Evolutionary conservation across 1,284 basidiomycete species (phyloP), one percentile per base, ranked within the genome.

Genomic region (Ustilago sp.): DNA sequence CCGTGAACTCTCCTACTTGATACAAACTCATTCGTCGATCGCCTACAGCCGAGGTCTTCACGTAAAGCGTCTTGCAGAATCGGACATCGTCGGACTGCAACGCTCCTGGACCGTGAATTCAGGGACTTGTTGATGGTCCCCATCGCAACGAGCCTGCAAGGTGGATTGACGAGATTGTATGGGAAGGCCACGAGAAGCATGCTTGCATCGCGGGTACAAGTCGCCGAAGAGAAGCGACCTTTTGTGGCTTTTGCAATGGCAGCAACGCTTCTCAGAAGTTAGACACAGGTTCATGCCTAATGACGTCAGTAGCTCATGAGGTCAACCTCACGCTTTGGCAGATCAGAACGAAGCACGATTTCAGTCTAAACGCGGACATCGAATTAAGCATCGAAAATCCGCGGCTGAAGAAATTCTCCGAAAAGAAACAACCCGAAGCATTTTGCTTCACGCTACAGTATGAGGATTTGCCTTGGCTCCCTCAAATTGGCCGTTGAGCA

Each of bases 341-440:
- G 8, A 32, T 31, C 23, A 50, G 31, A 32, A 41, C 23, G 23
- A 28, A 13, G 43, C 52, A 55, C 17, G 28, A 31, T 28, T 15
- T 2, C 28, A 55, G 34, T 62, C 41, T 57, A 8, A 23, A 38
- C 55, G 55, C 62, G 62, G 52, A 54, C 31, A 61, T 61, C 59
- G 59, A 61, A 54, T 17, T 61, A 51, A 60, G 58, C 58, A 60
- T 60, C 45, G 48, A 50, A 11, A 50, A 32, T 43, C 31, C 19
- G 58, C 15, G 13, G 58, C 15, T n/a, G 43, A 17, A 31, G 39
- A 52, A 43, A 53, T 53, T 61, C 51, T 53, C 50, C 58, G 58
- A 57, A 32, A 57, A 12, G 41, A 47, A 34, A 59, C 23, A 39
- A 38, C 57, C 23, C 17, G 31, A 60, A 51, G 39, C 31, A 31